Base-by-base conservation (phyloP, 768 basidiomycete genomes). In the Mrakia frigida region DNA sequence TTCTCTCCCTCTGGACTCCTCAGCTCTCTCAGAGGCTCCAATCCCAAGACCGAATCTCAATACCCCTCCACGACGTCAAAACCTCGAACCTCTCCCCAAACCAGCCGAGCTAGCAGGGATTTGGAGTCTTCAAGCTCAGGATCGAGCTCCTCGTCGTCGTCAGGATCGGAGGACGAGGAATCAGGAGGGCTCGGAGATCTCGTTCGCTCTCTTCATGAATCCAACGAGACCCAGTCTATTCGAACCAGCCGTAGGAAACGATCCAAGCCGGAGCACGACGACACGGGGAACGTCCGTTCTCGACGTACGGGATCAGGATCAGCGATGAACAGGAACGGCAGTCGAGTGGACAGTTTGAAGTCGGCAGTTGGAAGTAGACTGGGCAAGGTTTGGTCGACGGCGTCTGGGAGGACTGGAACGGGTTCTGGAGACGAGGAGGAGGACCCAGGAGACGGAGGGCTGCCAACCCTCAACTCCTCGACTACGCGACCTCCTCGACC, bases 111-210 rank as follows among this genome's bases (percentile, higher is more conserved):
- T n/a, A 3, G 61, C 13, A 25, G 31, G 13, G 31, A n/a, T 33
- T 11, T 11, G 18, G 35, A 35, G 39, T 43, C 35, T 3, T 31
- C 63, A 21, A 68, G 65, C 35, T n/a, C n/a, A n/a, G n/a, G n/a
- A n/a, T 68, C 65, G 25, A 37, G 37, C 21, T 35, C 35, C 10
- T 43, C 65, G 1, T 65, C 63, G 11, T 0, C 21, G 25, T 68
- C 65, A 16, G 65, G 35, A 31, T 31, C 21, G 1, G 63, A 67
- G 16, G 33, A 68, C 65, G 65, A 68, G 65, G 35, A 35, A 3
- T 68, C 65, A 2, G 37, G 65, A 41, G 65, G 65, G 7, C 37
- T 68, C 37, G 65, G 65, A 37, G 31, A 68, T 33, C 65, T 68
- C 37, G 43, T 68, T 41, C 65, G 65, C 18, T 68, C 65, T 13